Evolutionary conservation across 2,329 filamentous ascomycete genomes (phyloP), one percentile per base, ranked within the genome.

Genomic region (Alternaria brassicicola): DNA sequence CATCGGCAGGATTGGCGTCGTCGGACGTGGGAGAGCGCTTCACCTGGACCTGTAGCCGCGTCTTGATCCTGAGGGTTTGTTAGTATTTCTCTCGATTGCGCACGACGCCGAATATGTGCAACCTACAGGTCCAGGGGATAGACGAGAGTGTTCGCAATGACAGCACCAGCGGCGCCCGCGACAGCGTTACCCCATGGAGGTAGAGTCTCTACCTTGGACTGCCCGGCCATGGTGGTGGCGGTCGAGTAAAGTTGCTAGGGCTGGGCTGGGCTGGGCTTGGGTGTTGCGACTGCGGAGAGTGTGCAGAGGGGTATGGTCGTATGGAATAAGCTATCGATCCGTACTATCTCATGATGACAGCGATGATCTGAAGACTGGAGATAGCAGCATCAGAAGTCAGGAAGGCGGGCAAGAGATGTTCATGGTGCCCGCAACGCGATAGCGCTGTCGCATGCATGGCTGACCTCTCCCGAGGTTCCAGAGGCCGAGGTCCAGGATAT

Each of bases 51-150:
- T 99, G 95, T 30, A 99, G 85, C 57, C 93, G 89, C 47, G 95
- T 99, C 82, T 99, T 99, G 70, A 99, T 91, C 70, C 93, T 97
- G 73, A 23, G n/a, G 15, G 1, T 33, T 28, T 3, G 25, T 70
- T 42, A 70, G 60, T 35, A 26, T 43, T 19, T 21, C 42, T n/a
- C 21, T 31, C 21, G 8, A 13, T 33, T 26, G 23, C 26, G 15
- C 13, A 38, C 8, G n/a, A 39, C 23, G 49, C 33, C 21, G 33
- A 33, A 35, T 19, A 38, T 47, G 21, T 35, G 26, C 42, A 23
- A 62, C 90, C 82, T 83, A 97, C 93, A 99, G 93, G 79, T 99
- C 95, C 60, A 99, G 84, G 45, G 95, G 95, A 79, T 99, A 99
- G 57, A 98, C 94, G 63, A 97, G 81, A 42, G 93, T 91, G 82